Conservation (phyloP, 2,329 filamentous ascomycete genomes). For the Aureobasidium sp. region DNA sequence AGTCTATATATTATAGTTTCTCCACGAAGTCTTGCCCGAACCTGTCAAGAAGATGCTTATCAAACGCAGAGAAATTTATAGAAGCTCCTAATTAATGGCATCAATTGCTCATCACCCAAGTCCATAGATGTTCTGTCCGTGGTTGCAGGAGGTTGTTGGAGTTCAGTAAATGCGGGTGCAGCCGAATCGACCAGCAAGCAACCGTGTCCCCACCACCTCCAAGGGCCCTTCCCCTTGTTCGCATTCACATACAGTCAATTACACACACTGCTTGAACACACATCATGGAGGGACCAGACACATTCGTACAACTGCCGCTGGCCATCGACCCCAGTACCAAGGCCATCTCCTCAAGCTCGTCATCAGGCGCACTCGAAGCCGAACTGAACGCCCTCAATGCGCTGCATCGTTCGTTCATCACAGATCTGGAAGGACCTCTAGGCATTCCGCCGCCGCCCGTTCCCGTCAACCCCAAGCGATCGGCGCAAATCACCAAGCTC, state of each 20-base stretch:
- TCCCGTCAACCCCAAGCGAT: slow-evolving; percentile 88
- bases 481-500: slow-evolving; percentile 80
- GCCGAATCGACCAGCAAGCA: background rate
- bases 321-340: slow-evolving; percentile 77
- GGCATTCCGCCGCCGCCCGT: slow-evolving; percentile 75
- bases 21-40: no score
- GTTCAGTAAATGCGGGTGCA: no score
- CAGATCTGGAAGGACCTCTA: slow-evolving; percentile 51
- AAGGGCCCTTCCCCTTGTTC: background rate
- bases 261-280: background rate
- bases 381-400: slow-evolving; percentile 66
- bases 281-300: slow-evolving; percentile 40
- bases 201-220: background rate
- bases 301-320: slow-evolving; percentile 77
- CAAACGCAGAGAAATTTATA: no score
- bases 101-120: background rate
- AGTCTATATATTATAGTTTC: no score
- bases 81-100: background rate
- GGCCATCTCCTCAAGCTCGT: slow-evolving; percentile 50
- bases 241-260: slow-evolving; percentile 32
- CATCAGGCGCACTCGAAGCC: slow-evolving; percentile 30
- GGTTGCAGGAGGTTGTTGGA: no score
- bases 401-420: slow-evolving; percentile 67
- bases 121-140: no score
- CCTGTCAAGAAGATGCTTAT: no score